Base-by-base conservation (phyloP, 2,329 filamentous ascomycete genomes). In the Meredithiella fracta region DNA sequence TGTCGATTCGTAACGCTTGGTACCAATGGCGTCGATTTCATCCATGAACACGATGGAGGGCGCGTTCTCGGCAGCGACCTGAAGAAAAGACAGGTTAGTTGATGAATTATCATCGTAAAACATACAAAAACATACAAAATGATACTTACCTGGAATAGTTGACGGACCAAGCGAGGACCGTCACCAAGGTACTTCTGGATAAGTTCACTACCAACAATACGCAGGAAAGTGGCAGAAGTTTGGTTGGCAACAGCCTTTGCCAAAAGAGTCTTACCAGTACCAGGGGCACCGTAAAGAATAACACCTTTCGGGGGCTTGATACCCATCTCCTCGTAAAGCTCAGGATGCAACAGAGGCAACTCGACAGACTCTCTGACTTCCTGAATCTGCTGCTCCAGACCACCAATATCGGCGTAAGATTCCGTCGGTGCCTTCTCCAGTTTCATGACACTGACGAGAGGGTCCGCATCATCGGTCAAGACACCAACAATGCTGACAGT, bases 251-350 rank as follows among this genome's bases (percentile, higher is more conserved):
- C 92, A 8, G 92, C 92, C 74, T 97, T 97, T 60, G 92, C 92
- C 58, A 98, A 75, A 2, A 96, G 75, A 3, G 90, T 97, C 74
- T 97, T 98, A 70, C 92, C 92, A 7, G 92, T 98, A 69, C 92
- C 92, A 0, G 92, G 92, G 3, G 88, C 89, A 72, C 92, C 92
- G 68, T 98, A 98, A 25, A 98, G 83, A 65, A 98, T 98, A 64
- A 98, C 92, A 77, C 92, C 92, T 78, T 98, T 98, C 59, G 92
- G 92, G 3, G 92, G 92, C 72, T 98, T 98, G 77, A 98, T 97
- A 66, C 92, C 92, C 92, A 98, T 98, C 74, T 98, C 92, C 70
- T 98, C 92, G 71, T 98, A 98, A 54, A 98, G 74, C 71, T 98
- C 92, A 0, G 92, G 92, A 67, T 98, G 92, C 59, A 98, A 76